Percentiles rank a stretch among this genome's conserved stretches.
Evolutionary conservation across 768 basidiomycete species (phyloP).

Genomic region (Crucibulum laeve): DNA sequence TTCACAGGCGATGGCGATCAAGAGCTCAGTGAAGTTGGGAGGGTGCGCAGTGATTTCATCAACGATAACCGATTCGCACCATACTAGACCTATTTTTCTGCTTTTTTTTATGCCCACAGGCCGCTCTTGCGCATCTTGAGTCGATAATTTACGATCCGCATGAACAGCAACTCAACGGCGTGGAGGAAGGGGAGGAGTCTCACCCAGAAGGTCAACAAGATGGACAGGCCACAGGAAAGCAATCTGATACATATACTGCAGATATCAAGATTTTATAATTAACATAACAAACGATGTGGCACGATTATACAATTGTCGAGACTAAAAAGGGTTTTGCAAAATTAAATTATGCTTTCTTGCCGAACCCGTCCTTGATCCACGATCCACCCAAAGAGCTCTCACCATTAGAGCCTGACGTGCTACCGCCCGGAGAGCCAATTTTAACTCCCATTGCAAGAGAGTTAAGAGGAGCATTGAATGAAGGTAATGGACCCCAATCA

Average conservation of each 20-base stretch:
- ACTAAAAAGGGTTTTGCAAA: too few relatives aligned
- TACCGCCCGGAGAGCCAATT: not conserved
- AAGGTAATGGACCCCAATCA: constrained; percentile 62
- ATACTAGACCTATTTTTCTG: constrained; percentile 60
- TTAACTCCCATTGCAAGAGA: not conserved
- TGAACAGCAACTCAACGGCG: constrained; percentile 7
- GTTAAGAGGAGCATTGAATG: constrained; percentile 23
- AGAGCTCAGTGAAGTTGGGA: constrained; percentile 83
- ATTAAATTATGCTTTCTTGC: too few relatives aligned
- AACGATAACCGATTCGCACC: constrained; percentile 76
- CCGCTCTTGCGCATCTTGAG: constrained; percentile 78
- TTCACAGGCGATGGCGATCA: constrained; percentile 57
- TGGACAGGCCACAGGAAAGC: constrained; percentile 1
- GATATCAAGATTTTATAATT: not conserved
- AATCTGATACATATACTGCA: not conserved
- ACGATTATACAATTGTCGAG: too few relatives aligned
- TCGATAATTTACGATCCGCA: constrained; percentile 68
- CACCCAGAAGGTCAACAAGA: constrained; percentile 9
- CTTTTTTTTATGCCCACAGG: constrained; percentile 38
- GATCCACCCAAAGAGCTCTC: not conserved
- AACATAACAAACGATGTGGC: too few relatives aligned
- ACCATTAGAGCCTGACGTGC: too few relatives aligned
- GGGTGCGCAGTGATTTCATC: constrained; percentile 89
- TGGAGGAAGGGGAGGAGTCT: constrained; percentile 7
- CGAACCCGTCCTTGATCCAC: too few relatives aligned